Base-by-base conservation (phyloP, 129 eudicot genomes). In the Chrysanthemum lavandulifolium region DNA sequence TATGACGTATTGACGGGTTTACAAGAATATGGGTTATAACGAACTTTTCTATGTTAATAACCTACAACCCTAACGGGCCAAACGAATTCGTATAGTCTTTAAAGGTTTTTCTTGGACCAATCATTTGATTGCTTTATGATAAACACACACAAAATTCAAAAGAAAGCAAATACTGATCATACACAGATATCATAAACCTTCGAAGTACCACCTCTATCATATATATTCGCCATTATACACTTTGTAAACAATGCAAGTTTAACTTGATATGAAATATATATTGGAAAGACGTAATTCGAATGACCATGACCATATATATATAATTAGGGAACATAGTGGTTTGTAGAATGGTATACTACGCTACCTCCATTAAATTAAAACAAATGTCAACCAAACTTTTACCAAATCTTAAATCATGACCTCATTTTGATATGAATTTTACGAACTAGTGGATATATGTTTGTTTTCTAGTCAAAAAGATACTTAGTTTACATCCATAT, bases 371-470 rank as follows among this genome's bases (percentile, higher is more conserved):
- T 64, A 12, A 78, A 69, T 4, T 2, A 71, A 29, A 55, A 65
- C 77, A 65, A 27, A 69, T 76, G 74, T 78, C 82, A 78, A 78
- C 82, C 82, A 72, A 78, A 78, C 82, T n/a, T 72, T 65, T 78
- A 78, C 82, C 82, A 78, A 78, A 78, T 72, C 78, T 27, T 56
- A 58, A 9, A 65, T 72, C 9, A 21, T 72, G 78, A 78, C 78
- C 62, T 72, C 82, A 78, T 72, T 78, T 73, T 72, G 29, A 72
- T 65, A 45, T 56, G 62, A 61, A 64, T 62, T 72, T 56, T 71
- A 78, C 72, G n/a, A 63, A 66, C 31, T 57, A 47, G 78, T 78
- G 66, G 82, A 78, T 29, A n/a, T 57, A 55, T 71, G 68, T 78
- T 72, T 57, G 18, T 63, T 71, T 71, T 47, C 58, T 57, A 47